Base-by-base conservation (phyloP, 148 eudicot species). In the Polygonum maritimum region DNA sequence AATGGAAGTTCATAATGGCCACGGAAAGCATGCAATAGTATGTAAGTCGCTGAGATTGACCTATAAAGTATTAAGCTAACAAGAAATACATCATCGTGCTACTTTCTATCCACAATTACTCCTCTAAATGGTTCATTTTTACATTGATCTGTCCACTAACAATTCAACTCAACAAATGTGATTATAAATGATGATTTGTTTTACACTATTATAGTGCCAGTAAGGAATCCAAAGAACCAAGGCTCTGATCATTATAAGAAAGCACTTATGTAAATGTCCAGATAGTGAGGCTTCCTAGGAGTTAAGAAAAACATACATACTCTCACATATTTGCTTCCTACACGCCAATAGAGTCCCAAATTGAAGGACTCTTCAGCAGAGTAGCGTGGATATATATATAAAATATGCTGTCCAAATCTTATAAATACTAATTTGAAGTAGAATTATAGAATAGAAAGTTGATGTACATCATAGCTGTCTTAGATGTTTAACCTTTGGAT, bases 401-500 rank as follows among this genome's bases (percentile, higher is more conserved):
- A 57, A 26, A 26, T 26, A 26, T 26, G 31, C 31, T 26, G 31
- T 22, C 41, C 41, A 65, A 65, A 65, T 65, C 19, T 6, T 19
- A 33, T 14, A 60, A 14, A 65, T n/a, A 35, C 16, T 35, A 33
- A 35, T 13, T 65, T 65, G 1, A 36, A 67, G 15, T 67, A 67
- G 45, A 36, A 16, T 31, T 15, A 13, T 22, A 35, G 19, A 38
- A 62, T 3, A 65, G 71, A 11, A 60, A 67, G 71, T 36, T 67
- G 45, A 67, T 11, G 44, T 67, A 44, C 36, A 35, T 35, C 44
- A 38, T 65, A 67, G 21, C 44, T 67, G 71, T 67, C 71, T 67
- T 38, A 45, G 69, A 51, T 51, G 67, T 44, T 80, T 51, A 79
- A 85, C 99, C 90, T 92, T 88, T 41, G 99, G 97, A 88, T 95